phyloP scores from a whole-genome alignment of 2,329 filamentous ascomycete genomes.

The Fusarium sp. region DNA sequence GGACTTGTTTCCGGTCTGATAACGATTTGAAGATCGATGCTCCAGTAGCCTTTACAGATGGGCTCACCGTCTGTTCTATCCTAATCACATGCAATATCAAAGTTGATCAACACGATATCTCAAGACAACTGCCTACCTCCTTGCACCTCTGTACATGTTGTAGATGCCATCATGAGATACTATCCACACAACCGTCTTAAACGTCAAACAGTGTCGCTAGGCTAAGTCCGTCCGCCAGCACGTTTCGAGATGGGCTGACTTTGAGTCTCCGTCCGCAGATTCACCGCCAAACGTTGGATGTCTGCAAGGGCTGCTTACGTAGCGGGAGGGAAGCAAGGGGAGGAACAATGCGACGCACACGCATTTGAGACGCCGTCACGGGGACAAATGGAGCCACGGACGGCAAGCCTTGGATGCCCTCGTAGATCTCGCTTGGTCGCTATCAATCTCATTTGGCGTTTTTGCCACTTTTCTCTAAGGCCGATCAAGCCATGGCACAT shows the following conservation, averaged over 20 bases:
- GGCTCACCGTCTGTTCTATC: constrained; percentile 39
- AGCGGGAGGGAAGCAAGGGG: constrained; percentile 43
- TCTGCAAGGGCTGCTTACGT: constrained; percentile 29
- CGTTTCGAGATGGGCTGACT: constrained; percentile 41
- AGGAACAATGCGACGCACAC: constrained; percentile 34
- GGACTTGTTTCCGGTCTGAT: constrained; percentile 44
- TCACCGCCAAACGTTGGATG: constrained; percentile 45
- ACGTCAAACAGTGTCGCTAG: constrained; percentile 18
- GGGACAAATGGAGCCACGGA: constrained; percentile 22
- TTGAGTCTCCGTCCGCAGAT: constrained; percentile 35
- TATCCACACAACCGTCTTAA: constrained; percentile 16
- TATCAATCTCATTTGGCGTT: constrained; percentile 21
- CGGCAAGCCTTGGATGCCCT: constrained; percentile 6
- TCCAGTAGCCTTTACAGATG: constrained; percentile 25
- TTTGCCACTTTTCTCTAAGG: constrained; percentile 15
- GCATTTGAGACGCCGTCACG: constrained; percentile 23
- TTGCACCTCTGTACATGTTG: not conserved
- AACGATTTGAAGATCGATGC: constrained; percentile 34
- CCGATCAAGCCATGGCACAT: constrained; percentile 7
- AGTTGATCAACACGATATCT: constrained; percentile 9
- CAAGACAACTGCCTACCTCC: constrained; percentile 13
- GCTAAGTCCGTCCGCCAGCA: constrained; percentile 16
- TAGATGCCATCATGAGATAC: constrained; percentile 29
- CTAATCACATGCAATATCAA: constrained; percentile 36
- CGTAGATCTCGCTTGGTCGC: constrained; percentile 19